Base-by-base conservation (phyloP, 2,329 filamentous ascomycete genomes). In the Calonectria hongkongensis region DNA sequence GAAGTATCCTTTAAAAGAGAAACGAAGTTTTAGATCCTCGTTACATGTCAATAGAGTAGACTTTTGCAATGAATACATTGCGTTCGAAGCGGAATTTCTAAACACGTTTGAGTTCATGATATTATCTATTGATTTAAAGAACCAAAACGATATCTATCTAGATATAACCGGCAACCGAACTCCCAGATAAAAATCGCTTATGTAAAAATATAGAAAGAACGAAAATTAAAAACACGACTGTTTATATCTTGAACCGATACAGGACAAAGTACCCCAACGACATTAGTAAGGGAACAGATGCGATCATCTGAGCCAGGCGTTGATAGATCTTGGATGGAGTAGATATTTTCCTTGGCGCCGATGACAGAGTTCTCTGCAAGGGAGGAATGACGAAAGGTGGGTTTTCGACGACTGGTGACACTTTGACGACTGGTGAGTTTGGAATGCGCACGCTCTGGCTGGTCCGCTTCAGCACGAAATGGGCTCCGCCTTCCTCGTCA, bases 221-320 rank as follows among this genome's bases (percentile, higher is more conserved):
- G 39, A 39, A 6, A 16, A 2, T 2, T 8, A 9, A 39, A 58
- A 25, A 25, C 2, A 18, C 10, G 3, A 6, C 8, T 21, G 21
- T 16, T 41, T 27, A 60, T 3, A 60, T 21, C 21, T 60, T 60
- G 33, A 60, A 60, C 39, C 54, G 54, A 16, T 60, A 60, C 33
- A 60, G 15, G 33, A 60, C 39, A 4, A 60, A 5, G n/a, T 41
- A 60, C 5, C 54, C 54, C 5, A 60, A n/a, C 13, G 36, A 60
- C n/a, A 60, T 41, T 6, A 60, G 33, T 2, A 60, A 41, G 16
- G 54, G 54, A 16, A 41, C 36, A 16, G 36, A 60, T 41, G 54
- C 54, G 2, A 60, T 10, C 25, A 36, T 18, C 8, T 36, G 54
- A 18, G 21, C 15, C 4, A 60, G 25, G 16, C 33, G 54, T 8